Percentiles rank a stretch among this genome's conserved stretches.
Conservation (phyloP, 176 grass and related monocot genomes). For the Bolboschoenus planiculmis region DNA sequence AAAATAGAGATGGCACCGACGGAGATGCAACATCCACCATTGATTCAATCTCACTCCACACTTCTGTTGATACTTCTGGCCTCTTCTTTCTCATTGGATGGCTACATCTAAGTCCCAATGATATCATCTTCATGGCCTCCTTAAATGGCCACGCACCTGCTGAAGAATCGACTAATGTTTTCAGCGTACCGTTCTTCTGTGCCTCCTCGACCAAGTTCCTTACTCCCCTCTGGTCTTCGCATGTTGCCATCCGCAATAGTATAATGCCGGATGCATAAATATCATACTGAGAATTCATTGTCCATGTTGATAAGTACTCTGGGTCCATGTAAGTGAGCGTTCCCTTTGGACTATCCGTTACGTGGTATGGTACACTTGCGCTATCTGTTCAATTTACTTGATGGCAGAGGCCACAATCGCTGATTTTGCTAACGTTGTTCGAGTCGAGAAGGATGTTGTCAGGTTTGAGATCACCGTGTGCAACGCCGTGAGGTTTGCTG, state of each 20-base stretch:
- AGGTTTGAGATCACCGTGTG: conserved; percentile 58
- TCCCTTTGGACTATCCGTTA: conserved; percentile 15
- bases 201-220: conserved; percentile 36
- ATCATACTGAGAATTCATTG: conserved; percentile 37
- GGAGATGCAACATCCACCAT: conserved; percentile 28
- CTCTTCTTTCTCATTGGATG: conserved; percentile 27
- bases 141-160: conserved; percentile 50
- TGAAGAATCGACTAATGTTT: conserved; percentile 39
- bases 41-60: conserved; percentile 32
- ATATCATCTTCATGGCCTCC: conserved; percentile 55
- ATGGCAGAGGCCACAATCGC: conserved; percentile 38
- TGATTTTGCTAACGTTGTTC: conserved; percentile 55
- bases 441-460: conserved; percentile 58
- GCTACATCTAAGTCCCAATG: conserved; percentile 46
- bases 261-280: conserved; percentile 62
- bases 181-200: conserved; percentile 33
- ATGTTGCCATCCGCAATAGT: conserved; percentile 51
- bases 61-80: conserved; percentile 34
- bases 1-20: not conserved
- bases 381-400: conserved; percentile 18
- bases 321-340: conserved; percentile 44
- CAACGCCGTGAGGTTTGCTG: conserved; percentile 19
- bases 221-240: conserved; percentile 24
- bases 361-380: conserved; percentile 19
- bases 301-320: conserved; percentile 17